phyloP scores from a whole-genome alignment of 78 protist genomes.

The Isochrysis galbana region DNA sequence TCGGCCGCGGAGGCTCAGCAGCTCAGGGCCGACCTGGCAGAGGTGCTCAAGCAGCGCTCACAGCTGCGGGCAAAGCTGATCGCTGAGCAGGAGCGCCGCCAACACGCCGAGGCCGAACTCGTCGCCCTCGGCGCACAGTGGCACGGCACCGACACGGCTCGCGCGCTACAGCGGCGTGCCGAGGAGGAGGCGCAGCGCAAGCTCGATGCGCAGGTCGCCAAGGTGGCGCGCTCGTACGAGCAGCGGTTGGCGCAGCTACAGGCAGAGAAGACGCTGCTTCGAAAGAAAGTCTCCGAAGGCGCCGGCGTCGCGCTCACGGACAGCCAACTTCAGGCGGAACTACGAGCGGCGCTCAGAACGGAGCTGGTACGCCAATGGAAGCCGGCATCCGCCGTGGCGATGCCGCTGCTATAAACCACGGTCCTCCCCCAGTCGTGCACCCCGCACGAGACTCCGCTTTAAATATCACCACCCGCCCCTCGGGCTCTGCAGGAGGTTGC shows the following conservation, averaged over 20 bases:
- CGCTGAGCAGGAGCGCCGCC: background rate
- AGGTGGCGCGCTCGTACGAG: background rate
- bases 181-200: background rate
- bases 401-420: no score
- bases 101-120: background rate
- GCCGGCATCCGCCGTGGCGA: no score
- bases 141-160: background rate
- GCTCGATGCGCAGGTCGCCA: background rate
- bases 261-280: background rate
- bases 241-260: background rate
- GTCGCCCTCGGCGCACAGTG: constrained; percentile 10
- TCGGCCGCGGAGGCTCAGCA: background rate
- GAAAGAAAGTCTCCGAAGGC: background rate
- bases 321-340: background rate
- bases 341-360: background rate
- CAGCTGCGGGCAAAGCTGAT: background rate
- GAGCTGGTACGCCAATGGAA: no score
- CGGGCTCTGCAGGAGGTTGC: no score
- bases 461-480: no score
- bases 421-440: no score
- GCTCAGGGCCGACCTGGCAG: background rate
- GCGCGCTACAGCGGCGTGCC: background rate
- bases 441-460: no score
- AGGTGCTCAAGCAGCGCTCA: background rate
- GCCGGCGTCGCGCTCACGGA: background rate